Evolutionary conservation across 108 stramenopile genomes (phyloP), one percentile per base, ranked within the genome.

Genomic region (Cyclotella distinguenda): DNA sequence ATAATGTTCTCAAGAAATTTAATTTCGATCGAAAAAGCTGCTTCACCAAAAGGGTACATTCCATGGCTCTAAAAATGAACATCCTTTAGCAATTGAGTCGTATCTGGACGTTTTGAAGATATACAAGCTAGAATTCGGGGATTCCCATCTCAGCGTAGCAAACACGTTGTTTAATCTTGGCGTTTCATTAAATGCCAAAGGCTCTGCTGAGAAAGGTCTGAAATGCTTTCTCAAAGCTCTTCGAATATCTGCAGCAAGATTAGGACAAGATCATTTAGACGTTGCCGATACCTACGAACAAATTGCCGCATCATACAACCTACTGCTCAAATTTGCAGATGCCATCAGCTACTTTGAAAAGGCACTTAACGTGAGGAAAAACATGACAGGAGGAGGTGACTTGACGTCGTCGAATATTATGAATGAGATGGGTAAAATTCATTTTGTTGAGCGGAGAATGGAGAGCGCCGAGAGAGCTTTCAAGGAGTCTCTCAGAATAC

Each of bases 201-300:
- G 81, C 19, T 78, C 77, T 27, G 60, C 77, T 1, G 77, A 82
- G 0, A 77, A 78, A 42, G 81, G 76, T n/a, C 47, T 82, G 10
- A 56, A 62, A 36, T 82, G 77, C 38, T 74, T 82, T 50, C 27
- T 44, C 10, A 72, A 75, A 35, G 74, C 78, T 33, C 65, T 78
- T 19, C 55, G 60, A 26, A 74, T 79, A 21, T 65, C 75, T 19
- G 67, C 66, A 34, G 30, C 60, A 27, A 64, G 64, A 40, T 45
- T 82, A 26, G 82, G 77, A 4, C 75, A 82, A 47, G 74, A 80
- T 53, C 82, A 82, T 47, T 45, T 79, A 15, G 74, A 82, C 39
- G 63, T 80, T 36, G 82, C 82, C 44, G 82, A 82, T 47, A 72
- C 68, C 27, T 64, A 69, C n/a, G 67, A 75, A 46, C 77, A 78